These are phyloP conservation scores for Epichloe bromicola DNA, from an alignment of 2,329 filamentous ascomycete genomes.

Conservation along the genomic window DNA sequence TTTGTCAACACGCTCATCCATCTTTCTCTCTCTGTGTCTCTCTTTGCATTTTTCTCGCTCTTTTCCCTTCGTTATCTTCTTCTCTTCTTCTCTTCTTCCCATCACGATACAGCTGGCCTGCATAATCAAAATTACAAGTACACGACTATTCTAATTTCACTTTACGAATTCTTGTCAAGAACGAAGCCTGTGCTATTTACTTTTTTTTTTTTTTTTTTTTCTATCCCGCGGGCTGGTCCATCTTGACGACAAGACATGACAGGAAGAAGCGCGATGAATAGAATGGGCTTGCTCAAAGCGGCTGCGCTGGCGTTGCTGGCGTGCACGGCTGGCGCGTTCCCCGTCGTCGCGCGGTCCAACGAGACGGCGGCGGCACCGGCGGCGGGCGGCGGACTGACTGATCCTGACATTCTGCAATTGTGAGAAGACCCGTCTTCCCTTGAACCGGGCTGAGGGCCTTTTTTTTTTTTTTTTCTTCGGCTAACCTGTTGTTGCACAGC, in stretches of 20 bases:
- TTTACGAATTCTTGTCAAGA: too few species aligned
- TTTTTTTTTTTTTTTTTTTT: too few species aligned
- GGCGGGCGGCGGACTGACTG: background rate
- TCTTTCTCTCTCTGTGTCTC: too few species aligned
- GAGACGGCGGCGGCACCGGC: background rate
- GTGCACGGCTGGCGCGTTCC: slow-evolving; percentile 31
- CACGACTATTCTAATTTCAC: slow-evolving; percentile 6
- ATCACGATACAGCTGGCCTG: slow-evolving; percentile 1
- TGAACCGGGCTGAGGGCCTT: too few species aligned
- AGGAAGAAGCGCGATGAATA: too few species aligned
- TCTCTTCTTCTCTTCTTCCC: background rate
- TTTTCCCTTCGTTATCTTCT: background rate
- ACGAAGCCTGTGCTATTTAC: too few species aligned
- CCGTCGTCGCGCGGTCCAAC: background rate
- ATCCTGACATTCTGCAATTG: slow-evolving; percentile 38
- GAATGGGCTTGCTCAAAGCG: slow-evolving; percentile 20
- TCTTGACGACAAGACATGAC: too few species aligned
- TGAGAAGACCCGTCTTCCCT: too few species aligned
- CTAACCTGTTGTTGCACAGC: slow-evolving; percentile 8
- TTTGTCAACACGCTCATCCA: too few species aligned
- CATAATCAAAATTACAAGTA: background rate
- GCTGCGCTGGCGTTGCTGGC: slow-evolving; percentile 31
- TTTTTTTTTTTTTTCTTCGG: too few species aligned
- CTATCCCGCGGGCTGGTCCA: too few species aligned
- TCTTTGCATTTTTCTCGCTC: background rate